These are phyloP conservation scores for Silene latifolia DNA, from an alignment of 148 eudicot species.

Conservation along the genomic window DNA sequence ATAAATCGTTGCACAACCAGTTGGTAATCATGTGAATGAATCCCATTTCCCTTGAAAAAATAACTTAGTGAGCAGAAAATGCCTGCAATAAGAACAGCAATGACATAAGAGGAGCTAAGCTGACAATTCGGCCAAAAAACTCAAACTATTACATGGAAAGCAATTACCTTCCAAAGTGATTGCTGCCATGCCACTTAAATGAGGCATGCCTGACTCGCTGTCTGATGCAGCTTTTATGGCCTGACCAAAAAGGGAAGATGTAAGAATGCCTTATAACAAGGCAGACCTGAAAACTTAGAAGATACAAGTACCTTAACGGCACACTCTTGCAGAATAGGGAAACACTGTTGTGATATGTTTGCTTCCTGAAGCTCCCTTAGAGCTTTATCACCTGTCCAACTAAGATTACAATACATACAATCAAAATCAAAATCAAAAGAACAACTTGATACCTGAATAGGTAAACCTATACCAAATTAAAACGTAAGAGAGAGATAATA, in stretches of 20 bases:
- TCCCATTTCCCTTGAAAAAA: conserved; percentile 64
- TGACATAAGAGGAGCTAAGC: not conserved
- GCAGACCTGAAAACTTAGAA: not conserved
- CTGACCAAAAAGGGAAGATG: conserved; percentile 32
- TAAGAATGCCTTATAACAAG: conserved; percentile 6
- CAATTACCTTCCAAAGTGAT: conserved; percentile 63
- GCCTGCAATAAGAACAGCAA: conserved; percentile 46
- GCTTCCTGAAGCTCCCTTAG: conserved; percentile 84
- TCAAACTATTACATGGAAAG: conserved; percentile 12
- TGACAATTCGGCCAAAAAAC: conserved; percentile 6
- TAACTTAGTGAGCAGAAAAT: conserved; percentile 68
- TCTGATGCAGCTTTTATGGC: conserved; percentile 85
- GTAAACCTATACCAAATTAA: not conserved
- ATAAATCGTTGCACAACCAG: conserved; percentile 51
- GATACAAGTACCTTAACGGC: conserved; percentile 52
- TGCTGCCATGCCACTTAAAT: conserved; percentile 72
- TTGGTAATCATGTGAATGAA: conserved; percentile 66
- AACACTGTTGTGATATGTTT: conserved; percentile 66
- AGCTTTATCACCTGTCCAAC: conserved; percentile 96
- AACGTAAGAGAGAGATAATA: not conserved
- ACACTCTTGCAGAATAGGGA: conserved; percentile 72
- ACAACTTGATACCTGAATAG: not conserved
- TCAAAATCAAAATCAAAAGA: conserved; percentile 5
- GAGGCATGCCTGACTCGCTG: conserved; percentile 51
- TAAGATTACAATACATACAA: conserved; percentile 29